Conservation (phyloP, 2,329 filamentous ascomycete species). For the Paecilomyces formosus region DNA sequence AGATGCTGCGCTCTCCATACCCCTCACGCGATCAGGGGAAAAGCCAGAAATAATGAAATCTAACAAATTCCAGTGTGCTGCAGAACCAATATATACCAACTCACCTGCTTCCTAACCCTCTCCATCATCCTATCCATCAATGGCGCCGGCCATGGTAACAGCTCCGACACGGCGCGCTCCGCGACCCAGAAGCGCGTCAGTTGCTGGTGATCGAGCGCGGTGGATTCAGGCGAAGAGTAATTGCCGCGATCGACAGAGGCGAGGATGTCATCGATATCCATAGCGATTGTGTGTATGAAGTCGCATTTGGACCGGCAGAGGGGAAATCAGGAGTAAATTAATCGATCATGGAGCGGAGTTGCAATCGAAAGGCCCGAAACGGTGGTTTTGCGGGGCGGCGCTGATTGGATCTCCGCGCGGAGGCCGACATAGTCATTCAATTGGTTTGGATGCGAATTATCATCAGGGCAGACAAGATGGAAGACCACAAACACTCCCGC, state of each 20-base stretch:
- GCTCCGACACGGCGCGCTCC: slow-evolving; percentile 79
- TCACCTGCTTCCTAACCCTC: slow-evolving; percentile 57
- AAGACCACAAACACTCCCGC: no score
- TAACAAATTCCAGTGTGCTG: not conserved
- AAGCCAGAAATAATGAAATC: not conserved
- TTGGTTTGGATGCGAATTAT: no score
- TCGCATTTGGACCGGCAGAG: slow-evolving; percentile 7
- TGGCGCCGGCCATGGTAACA: slow-evolving; percentile 69
- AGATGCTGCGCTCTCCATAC: not conserved
- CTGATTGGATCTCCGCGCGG: not conserved
- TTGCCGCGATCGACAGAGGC: slow-evolving; percentile 61
- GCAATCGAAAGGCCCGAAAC: not conserved
- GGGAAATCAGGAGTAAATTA: slow-evolving; percentile 4
- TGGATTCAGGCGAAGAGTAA: slow-evolving; percentile 28
- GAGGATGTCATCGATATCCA: slow-evolving; percentile 78
- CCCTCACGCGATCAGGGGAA: not conserved
- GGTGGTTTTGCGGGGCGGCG: not conserved
- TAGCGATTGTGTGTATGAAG: slow-evolving; percentile 27
- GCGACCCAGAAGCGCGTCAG: slow-evolving; percentile 90
- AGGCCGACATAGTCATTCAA: no score
- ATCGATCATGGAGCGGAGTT: not conserved
- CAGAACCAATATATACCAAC: not conserved
- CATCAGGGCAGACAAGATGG: no score
- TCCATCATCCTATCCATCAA: slow-evolving; percentile 78
- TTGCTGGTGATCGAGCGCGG: slow-evolving; percentile 66